These are phyloP conservation scores for Paecilomyces variotii DNA, from an alignment of 2,329 filamentous ascomycete species.

Conservation along the genomic window DNA sequence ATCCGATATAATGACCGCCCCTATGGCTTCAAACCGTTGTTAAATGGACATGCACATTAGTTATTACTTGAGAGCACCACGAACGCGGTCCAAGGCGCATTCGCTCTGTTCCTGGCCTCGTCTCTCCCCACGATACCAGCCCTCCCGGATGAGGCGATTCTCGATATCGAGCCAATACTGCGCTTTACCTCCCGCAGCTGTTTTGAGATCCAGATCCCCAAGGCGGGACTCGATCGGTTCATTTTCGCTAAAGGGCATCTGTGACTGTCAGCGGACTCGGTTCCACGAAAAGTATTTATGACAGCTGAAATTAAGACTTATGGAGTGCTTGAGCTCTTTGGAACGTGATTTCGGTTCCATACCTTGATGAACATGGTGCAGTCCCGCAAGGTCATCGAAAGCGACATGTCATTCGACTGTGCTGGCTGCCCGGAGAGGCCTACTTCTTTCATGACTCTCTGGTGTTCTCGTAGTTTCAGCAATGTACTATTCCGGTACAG, in stretches of 20 bases:
- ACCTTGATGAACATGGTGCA: constrained; percentile 67
- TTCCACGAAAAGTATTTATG: neutral
- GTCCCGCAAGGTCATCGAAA: constrained; percentile 75
- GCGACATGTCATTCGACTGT: constrained; percentile 44
- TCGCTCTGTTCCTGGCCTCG: constrained; percentile 18
- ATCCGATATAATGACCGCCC: neutral
- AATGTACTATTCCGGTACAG: constrained; percentile 28
- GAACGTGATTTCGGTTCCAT: neutral
- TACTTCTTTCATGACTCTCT: constrained; percentile 25
- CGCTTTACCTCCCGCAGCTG: constrained; percentile 53
- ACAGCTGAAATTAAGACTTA: neutral
- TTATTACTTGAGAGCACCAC: neutral
- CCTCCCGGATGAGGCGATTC: constrained; percentile 52
- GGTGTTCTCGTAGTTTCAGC: constrained; percentile 25
- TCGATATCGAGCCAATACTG: constrained; percentile 62
- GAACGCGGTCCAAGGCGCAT: constrained; percentile 22
- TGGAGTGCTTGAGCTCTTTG: neutral
- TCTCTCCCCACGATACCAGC: constrained; percentile 54
- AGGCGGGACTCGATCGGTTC: constrained; percentile 45
- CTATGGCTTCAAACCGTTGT: neutral
- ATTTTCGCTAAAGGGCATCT: constrained; percentile 28
- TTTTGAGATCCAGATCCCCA: constrained; percentile 72
- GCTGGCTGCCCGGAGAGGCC: constrained; percentile 27
- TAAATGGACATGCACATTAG: neutral
- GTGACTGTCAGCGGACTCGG: neutral